Conservation (phyloP, 257 asterid species). For the Jacaranda mimosifolia region DNA sequence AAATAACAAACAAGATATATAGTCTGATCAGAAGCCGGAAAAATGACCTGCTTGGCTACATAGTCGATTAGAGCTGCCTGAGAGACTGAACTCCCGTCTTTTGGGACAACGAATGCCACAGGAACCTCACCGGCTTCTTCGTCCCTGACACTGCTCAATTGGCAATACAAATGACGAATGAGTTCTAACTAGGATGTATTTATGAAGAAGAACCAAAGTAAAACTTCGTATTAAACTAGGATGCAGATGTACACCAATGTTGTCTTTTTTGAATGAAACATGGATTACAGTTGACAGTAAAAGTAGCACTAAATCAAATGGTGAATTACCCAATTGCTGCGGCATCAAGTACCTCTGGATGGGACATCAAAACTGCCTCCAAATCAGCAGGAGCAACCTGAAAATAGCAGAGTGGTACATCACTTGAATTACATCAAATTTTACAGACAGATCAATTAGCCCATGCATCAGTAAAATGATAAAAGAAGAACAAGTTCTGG, state of each 20-base stretch:
- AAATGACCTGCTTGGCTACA: constrained; percentile 70
- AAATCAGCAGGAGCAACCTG: constrained; percentile 97
- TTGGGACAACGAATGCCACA: constrained; percentile 75
- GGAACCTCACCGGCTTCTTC: constrained; percentile 93
- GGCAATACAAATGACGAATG: neutral
- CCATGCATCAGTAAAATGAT: no score
- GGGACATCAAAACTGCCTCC: constrained; percentile 66
- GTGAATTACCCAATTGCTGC: constrained; percentile 76
- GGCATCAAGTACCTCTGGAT: constrained; percentile 77
- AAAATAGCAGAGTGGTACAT: constrained; percentile 8
- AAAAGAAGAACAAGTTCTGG: no score
- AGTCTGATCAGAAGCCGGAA: neutral
- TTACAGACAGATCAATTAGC: no score
- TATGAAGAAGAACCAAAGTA: no score
- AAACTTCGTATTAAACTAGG: no score
- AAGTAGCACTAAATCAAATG: constrained; percentile 7
- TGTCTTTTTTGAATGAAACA: no score
- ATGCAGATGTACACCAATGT: no score
- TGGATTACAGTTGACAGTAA: no score
- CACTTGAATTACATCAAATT: no score
- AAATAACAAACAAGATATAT: neutral
- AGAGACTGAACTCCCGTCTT: constrained; percentile 56
- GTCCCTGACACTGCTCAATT: constrained; percentile 54
- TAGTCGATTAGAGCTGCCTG: constrained; percentile 59
- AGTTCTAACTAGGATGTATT: neutral